phyloP scores from a whole-genome alignment of 75 land plant genomes.

The Chamaecyparis obtusa region DNA sequence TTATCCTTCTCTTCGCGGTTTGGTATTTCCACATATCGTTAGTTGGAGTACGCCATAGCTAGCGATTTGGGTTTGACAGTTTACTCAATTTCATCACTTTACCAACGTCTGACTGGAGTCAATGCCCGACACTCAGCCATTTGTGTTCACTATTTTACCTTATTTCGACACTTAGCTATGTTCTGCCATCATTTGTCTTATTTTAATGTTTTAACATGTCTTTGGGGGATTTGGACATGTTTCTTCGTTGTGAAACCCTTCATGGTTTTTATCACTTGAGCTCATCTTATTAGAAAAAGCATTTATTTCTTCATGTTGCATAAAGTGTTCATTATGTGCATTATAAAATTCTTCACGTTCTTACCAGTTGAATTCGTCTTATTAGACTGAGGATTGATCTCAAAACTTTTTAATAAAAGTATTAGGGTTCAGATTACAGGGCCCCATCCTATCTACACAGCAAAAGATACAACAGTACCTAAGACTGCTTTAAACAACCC shows the following conservation, averaged over 20 bases:
- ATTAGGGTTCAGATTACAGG: too few species aligned
- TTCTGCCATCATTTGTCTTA: too few species aligned
- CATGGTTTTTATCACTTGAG: background rate
- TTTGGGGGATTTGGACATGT: background rate
- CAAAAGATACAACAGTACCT: too few species aligned
- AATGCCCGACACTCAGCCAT: background rate
- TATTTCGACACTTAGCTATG: background rate
- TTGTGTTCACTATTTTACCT: background rate
- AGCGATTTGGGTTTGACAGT: background rate
- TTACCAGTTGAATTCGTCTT: background rate
- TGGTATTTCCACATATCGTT: background rate
- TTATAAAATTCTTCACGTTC: background rate
- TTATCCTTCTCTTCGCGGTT: too few species aligned
- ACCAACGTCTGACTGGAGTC: background rate
- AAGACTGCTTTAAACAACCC: too few species aligned
- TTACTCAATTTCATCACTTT: background rate
- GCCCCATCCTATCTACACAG: too few species aligned
- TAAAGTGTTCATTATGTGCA: too few species aligned
- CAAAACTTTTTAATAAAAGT: background rate
- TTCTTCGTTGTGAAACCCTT: background rate
- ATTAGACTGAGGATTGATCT: background rate
- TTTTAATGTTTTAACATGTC: background rate
- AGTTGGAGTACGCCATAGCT: background rate
- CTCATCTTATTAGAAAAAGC: background rate
- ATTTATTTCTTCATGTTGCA: too few species aligned